Percentiles rank a stretch among this genome's conserved stretches.
These are phyloP conservation scores for Stephanodiscus minutulus DNA, from an alignment of 108 stramenopile genomes.

Conservation along the genomic window DNA sequence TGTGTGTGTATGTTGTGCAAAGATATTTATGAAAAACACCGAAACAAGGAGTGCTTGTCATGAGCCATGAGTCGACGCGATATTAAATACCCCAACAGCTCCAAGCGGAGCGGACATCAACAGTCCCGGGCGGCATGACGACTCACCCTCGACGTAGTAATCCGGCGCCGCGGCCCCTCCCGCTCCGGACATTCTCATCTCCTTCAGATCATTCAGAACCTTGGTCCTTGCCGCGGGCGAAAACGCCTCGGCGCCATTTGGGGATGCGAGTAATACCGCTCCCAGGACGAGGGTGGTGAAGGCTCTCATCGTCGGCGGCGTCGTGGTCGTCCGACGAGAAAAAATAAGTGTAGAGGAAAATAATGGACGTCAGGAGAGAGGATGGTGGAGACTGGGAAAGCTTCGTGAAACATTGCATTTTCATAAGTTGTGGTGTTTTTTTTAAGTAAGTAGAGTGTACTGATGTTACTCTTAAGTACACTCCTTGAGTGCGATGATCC, in stretches of 20 bases:
- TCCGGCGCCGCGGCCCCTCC: conserved; percentile 27
- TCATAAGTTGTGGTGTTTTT: too few relatives aligned
- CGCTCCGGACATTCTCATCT: conserved; percentile 32
- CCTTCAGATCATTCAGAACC: conserved; percentile 30
- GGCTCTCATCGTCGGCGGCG: conserved; percentile 29
- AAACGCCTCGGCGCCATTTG: conserved; percentile 29
- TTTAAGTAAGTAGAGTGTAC: too few relatives aligned
- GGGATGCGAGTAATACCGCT: conserved; percentile 19
- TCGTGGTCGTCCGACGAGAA: neutral
- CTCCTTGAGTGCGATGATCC: too few relatives aligned
- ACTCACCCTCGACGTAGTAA: conserved; percentile 25
- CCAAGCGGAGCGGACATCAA: conserved; percentile 7
- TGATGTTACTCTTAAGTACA: too few relatives aligned
- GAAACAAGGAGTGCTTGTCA: neutral
- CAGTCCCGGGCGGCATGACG: neutral
- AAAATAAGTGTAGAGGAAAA: too few relatives aligned
- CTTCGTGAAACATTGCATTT: too few relatives aligned
- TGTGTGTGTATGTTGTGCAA: too few relatives aligned
- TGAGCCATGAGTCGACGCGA: too few relatives aligned
- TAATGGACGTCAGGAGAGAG: neutral
- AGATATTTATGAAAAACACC: too few relatives aligned
- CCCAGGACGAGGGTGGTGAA: conserved; percentile 24
- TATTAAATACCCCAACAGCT: neutral
- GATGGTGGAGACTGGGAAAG: too few relatives aligned
- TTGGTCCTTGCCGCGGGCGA: conserved; percentile 25